Conservation (phyloP, 2,329 filamentous ascomycete species). For the Ceratocystis destructans region DNA sequence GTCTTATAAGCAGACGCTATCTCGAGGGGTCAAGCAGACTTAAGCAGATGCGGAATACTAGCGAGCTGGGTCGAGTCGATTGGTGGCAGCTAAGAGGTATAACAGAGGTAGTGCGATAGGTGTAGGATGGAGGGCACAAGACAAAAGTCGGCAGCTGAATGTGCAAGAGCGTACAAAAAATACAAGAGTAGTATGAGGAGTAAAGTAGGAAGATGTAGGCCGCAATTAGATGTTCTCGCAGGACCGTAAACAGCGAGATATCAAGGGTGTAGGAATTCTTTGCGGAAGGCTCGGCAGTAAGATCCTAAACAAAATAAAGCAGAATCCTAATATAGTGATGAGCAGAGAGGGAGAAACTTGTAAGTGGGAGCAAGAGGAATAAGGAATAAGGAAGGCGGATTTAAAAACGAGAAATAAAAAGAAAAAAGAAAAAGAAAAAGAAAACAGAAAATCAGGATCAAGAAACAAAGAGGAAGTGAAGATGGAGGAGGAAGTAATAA, state of each 20-base stretch:
- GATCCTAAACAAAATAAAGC: conserved; percentile 1
- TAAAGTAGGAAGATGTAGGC: not conserved
- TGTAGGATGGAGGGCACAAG: not conserved
- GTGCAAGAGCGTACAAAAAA: not conserved
- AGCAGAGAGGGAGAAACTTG: not conserved
- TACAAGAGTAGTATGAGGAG: not conserved
- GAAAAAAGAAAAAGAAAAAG: not conserved
- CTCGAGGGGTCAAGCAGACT: not conserved
- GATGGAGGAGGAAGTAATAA: not conserved
- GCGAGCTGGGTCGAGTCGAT: not conserved
- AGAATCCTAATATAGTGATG: not conserved
- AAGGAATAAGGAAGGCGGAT: not conserved
- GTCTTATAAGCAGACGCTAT: conserved; percentile 3
- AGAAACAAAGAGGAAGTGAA: not conserved
- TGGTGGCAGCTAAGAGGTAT: not conserved
- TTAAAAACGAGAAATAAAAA: not conserved
- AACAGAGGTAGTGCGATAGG: not conserved
- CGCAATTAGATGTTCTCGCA: conserved; percentile 7
- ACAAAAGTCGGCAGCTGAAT: not conserved
- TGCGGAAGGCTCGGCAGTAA: conserved; percentile 8
- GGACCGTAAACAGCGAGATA: not conserved
- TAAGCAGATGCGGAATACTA: conserved; percentile 1
- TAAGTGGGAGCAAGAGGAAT: not conserved
- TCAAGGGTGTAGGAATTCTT: conserved; percentile 5
- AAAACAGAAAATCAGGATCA: not conserved